Conservation (phyloP, 2,329 filamentous ascomycete genomes). For the Zarea fungicola region DNA sequence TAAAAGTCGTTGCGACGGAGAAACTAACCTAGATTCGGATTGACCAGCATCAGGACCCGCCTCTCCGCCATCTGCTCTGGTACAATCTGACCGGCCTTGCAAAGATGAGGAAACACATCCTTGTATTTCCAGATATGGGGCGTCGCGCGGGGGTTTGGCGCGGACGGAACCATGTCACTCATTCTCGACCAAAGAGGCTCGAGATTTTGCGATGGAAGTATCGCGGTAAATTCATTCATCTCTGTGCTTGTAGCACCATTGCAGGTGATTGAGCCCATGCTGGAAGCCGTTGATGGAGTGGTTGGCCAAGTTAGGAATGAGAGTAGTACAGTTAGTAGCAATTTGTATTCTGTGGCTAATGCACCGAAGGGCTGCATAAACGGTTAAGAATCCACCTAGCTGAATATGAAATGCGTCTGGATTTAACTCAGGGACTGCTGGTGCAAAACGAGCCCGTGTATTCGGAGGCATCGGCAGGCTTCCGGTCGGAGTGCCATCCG, state of each 20-base stretch:
- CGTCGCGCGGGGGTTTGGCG: slow-evolving; percentile 37
- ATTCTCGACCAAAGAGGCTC: slow-evolving; percentile 46
- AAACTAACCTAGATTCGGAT: slow-evolving; percentile 22
- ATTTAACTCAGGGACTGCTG: no score
- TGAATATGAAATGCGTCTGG: no score
- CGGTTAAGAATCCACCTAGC: no score
- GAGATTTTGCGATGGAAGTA: slow-evolving; percentile 26
- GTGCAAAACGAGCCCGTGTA: no score
- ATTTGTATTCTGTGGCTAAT: no score
- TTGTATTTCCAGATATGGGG: slow-evolving; percentile 36
- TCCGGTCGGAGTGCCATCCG: no score
- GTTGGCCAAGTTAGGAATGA: neutral
- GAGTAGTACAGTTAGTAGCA: no score
- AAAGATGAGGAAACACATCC: slow-evolving; percentile 29
- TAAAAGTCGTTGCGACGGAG: no score
- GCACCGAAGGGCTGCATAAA: no score
- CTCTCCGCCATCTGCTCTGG: slow-evolving; percentile 37
- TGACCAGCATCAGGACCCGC: slow-evolving; percentile 37
- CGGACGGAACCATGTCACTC: slow-evolving; percentile 39
- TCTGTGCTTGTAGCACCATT: slow-evolving; percentile 18
- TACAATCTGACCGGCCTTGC: slow-evolving; percentile 30
- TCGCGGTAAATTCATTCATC: slow-evolving; percentile 25
- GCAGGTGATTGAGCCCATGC: slow-evolving; percentile 3
- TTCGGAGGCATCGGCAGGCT: no score
- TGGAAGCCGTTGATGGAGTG: neutral